Conservation (phyloP, 176 grass and related monocot species). For the Cymbopogon citratus region DNA sequence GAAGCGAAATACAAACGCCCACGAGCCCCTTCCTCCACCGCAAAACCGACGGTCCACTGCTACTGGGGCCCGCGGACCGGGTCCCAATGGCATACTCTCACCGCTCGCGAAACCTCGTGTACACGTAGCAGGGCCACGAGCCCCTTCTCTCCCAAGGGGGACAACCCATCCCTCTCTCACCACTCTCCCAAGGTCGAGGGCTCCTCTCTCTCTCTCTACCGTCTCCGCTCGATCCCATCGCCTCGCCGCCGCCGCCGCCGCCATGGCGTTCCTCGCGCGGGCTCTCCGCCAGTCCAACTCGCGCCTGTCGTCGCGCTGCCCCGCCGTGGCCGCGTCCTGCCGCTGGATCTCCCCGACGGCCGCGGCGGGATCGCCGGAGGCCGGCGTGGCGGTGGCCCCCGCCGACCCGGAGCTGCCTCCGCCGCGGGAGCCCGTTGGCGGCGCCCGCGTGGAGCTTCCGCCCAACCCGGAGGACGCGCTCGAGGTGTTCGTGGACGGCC, state of each 20-base stretch:
- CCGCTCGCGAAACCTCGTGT: not conserved
- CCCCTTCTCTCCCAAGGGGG: not conserved
- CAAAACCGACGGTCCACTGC: rapidly evolving
- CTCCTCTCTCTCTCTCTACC: not conserved
- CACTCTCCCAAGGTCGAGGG: constrained; percentile 6
- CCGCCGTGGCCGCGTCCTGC: constrained; percentile 17
- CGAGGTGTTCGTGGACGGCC: constrained; percentile 93
- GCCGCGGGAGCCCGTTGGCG: constrained; percentile 52
- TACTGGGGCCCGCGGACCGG: rapidly evolving
- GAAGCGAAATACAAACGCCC: not conserved
- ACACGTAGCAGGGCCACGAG: not conserved
- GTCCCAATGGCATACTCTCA: not conserved
- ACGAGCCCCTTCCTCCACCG: not conserved
- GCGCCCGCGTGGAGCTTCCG: constrained; percentile 58
- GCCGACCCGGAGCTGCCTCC: constrained; percentile 45
- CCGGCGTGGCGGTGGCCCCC: constrained; percentile 35
- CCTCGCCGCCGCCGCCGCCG: not conserved
- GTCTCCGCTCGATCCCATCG: constrained; percentile 23
- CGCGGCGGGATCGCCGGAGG: constrained; percentile 48
- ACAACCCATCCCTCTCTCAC: constrained; percentile 11
- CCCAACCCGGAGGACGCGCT: constrained; percentile 77
- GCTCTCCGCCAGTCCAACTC: constrained; percentile 60
- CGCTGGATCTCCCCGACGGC: constrained; percentile 82
- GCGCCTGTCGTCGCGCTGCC: constrained; percentile 24
- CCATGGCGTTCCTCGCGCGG: constrained; percentile 78